Evolutionary conservation across 768 basidiomycete genomes (phyloP).

Genomic region (Mycena rebaudengoi): DNA sequence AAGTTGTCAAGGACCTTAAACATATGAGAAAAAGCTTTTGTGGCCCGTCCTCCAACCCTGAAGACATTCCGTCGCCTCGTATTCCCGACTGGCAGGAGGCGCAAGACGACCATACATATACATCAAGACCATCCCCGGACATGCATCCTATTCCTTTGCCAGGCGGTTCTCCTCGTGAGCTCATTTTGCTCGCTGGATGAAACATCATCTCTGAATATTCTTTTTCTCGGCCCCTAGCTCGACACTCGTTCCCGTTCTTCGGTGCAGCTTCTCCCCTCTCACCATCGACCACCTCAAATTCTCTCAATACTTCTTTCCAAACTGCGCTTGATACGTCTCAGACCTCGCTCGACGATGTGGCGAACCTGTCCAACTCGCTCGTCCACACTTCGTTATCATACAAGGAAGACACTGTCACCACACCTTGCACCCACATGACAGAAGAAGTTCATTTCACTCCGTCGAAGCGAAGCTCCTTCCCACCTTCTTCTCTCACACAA

Average conservation of each 20-base stretch:
- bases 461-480: constrained; percentile 43
- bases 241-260: constrained; percentile 14
- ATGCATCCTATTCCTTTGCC: no score
- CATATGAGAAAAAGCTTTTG: constrained; percentile 51
- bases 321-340: constrained; percentile 34
- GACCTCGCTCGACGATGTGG: constrained; percentile 14
- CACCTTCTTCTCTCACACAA: constrained; percentile 34
- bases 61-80: constrained; percentile 42
- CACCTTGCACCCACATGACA: constrained; percentile 42
- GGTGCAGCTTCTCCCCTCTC: constrained; percentile 14
- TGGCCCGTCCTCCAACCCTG: constrained; percentile 32
- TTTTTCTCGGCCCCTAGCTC: constrained; percentile 9
- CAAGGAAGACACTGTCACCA: constrained; percentile 45
- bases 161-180: constrained; percentile 34
- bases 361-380: constrained; percentile 20
- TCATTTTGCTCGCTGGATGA: neutral
- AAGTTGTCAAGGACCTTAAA: constrained; percentile 56
- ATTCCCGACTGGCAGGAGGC: constrained; percentile 28
- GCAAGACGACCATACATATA: constrained; percentile 25
- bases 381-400: constrained; percentile 30
- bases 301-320: constrained; percentile 29
- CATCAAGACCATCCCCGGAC: no score
- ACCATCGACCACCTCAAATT: constrained; percentile 12
- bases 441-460: constrained; percentile 51
- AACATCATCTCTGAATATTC: neutral